Percentiles rank a stretch among this genome's conserved stretches.
phyloP scores from a whole-genome alignment of 176 grass and related monocot species.

The Neostapfia colusana region DNA sequence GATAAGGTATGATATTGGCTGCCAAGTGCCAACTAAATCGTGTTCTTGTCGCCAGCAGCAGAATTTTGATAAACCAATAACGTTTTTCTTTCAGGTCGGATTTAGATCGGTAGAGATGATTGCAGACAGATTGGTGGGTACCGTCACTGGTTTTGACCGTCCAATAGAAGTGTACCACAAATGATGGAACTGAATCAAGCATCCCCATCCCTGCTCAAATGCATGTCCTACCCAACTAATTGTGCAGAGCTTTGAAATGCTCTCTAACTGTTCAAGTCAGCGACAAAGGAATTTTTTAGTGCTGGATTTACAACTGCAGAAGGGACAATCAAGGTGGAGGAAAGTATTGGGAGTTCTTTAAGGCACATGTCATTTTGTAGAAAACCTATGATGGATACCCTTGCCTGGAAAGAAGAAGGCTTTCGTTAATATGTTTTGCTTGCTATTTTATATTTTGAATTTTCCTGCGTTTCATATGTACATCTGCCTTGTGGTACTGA shows the following conservation, averaged over 20 bases:
- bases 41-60: background rate
- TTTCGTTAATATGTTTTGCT: background rate
- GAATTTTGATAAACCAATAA: background rate
- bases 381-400: background rate
- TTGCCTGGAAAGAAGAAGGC: background rate
- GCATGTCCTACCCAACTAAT: background rate
- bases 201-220: background rate
- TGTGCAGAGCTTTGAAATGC: background rate
- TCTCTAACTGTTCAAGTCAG: background rate
- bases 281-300: background rate
- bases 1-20: slow-evolving; percentile 70
- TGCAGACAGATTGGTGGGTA: slow-evolving; percentile 56
- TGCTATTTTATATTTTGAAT: too few relatives aligned
- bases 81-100: slow-evolving; percentile 61
- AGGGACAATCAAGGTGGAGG: background rate
- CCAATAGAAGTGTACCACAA: slow-evolving; percentile 74
- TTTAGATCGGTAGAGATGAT: slow-evolving; percentile 82
- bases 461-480: too few relatives aligned
- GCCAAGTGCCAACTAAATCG: background rate
- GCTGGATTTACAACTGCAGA: background rate
- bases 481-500: background rate
- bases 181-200: slow-evolving; percentile 44
- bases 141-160: slow-evolving; percentile 75
- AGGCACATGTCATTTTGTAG: background rate
- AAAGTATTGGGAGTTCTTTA: slow-evolving; percentile 1